Conservation (phyloP, 345 rosid species). For the Arabidopsis suecica region DNA sequence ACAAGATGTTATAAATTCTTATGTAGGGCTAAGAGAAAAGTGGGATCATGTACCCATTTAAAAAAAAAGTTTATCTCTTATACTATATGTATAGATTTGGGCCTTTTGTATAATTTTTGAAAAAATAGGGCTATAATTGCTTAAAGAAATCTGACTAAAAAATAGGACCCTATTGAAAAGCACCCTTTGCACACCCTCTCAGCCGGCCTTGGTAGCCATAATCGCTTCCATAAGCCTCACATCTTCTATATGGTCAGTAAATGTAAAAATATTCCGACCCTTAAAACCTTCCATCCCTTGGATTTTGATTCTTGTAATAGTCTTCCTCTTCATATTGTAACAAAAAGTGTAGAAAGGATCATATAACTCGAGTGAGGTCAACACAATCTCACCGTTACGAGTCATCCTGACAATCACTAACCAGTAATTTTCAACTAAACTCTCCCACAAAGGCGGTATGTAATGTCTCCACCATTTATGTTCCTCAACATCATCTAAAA, state of each 20-base stretch:
- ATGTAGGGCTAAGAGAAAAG: no score
- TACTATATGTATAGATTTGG: no score
- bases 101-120: no score
- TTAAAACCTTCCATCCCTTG: not conserved
- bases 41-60: no score
- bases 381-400: not conserved
- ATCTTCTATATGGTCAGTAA: not conserved
- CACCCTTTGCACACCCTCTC: no score
- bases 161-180: no score
- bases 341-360: not conserved
- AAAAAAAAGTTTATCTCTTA: no score
- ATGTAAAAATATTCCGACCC: not conserved
- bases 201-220: not conserved
- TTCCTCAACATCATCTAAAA: not conserved
- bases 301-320: not conserved
- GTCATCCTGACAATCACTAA: not conserved
- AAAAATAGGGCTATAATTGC: no score
- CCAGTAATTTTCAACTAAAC: not conserved
- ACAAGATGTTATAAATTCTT: not conserved
- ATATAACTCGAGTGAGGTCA: not conserved
- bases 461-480: not conserved
- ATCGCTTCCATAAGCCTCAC: not conserved
- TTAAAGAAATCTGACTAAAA: no score
- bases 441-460: not conserved
- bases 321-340: conserved; percentile 2